phyloP scores from a whole-genome alignment of 139 green algal species.

The Zygnema circumcarinatum region DNA sequence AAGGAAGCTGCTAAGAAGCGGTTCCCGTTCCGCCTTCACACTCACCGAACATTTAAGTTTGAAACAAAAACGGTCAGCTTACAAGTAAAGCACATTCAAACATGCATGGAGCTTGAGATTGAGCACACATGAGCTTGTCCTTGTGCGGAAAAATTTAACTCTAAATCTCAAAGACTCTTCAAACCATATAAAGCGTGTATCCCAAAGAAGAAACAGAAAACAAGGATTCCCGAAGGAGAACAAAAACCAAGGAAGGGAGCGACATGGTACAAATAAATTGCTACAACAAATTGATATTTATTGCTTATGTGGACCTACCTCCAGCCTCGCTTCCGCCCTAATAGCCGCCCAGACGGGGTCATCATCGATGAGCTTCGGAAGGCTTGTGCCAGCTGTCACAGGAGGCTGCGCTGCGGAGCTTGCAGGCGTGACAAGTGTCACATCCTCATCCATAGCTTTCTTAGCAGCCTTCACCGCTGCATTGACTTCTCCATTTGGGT shows the following conservation, averaged over 20 bases:
- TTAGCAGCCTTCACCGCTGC: conserved; percentile 15
- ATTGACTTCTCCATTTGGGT: conserved; percentile 18
- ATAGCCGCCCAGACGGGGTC: conserved; percentile 55
- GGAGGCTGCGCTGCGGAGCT: conserved; percentile 10
- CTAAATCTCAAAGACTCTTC: no score
- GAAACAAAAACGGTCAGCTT: neutral
- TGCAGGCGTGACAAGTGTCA: conserved; percentile 1
- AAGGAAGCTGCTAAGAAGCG: conserved; percentile 87
- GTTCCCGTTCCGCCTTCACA: conserved; percentile 71
- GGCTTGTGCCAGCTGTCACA: neutral
- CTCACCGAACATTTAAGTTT: neutral
- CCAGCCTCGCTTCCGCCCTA: conserved; percentile 40
- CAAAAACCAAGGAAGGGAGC: no score
- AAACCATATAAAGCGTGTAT: no score
- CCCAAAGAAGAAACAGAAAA: no score
- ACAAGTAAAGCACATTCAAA: no score
- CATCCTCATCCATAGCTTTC: conserved; percentile 25
- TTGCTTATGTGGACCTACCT: conserved; percentile 33
- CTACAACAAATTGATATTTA: neutral
- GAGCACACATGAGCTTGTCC: neutral
- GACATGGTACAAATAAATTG: conserved; percentile 81
- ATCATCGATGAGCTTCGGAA: conserved; percentile 19
- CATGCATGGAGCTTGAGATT: neutral
- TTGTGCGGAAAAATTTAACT: conserved; percentile 56
- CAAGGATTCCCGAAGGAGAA: no score